Conservation (phyloP, 2,329 filamentous ascomycete genomes). For the Scopulariopsis brevicaulis region DNA sequence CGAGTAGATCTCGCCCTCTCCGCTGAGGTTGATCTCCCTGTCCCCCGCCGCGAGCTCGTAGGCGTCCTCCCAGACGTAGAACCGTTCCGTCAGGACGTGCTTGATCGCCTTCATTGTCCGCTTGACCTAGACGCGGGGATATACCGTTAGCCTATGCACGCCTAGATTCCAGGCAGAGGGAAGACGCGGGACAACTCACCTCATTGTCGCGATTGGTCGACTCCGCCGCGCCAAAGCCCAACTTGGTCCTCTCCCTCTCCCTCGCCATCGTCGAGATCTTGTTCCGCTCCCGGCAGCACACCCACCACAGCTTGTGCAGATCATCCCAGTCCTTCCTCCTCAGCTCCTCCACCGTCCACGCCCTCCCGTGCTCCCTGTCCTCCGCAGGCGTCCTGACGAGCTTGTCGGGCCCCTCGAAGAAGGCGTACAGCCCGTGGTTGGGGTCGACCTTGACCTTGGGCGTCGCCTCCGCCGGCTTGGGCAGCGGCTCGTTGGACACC, state of each 20-base stretch:
- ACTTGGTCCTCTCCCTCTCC: constrained; percentile 56
- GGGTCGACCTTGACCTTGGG: constrained; percentile 49
- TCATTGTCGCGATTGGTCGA: constrained; percentile 47
- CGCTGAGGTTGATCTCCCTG: constrained; percentile 51
- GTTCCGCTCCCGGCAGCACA: constrained; percentile 85
- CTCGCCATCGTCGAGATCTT: constrained; percentile 65
- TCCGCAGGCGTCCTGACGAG: constrained; percentile 63
- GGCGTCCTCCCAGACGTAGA: constrained; percentile 78
- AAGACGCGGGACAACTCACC: constrained; percentile 39
- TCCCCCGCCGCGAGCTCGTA: constrained; percentile 53
- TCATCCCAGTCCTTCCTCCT: constrained; percentile 89
- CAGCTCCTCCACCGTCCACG: constrained; percentile 79
- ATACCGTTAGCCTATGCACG: not conserved
- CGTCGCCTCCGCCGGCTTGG: constrained; percentile 56
- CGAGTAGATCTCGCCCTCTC: constrained; percentile 35
- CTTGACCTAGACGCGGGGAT: constrained; percentile 43
- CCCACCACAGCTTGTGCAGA: constrained; percentile 87
- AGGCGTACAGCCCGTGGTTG: constrained; percentile 83
- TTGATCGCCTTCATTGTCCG: constrained; percentile 74
- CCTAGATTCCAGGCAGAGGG: not conserved
- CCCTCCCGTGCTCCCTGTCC: constrained; percentile 60
- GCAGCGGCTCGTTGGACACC: constrained; percentile 60
- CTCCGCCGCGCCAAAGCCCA: constrained; percentile 66
- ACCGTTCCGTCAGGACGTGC: constrained; percentile 76
- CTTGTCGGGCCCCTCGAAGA: constrained; percentile 65